Evolutionary conservation across 768 basidiomycete genomes (phyloP), one percentile per base, ranked within the genome.

Genomic region (Mycena olivaceomarginata): DNA sequence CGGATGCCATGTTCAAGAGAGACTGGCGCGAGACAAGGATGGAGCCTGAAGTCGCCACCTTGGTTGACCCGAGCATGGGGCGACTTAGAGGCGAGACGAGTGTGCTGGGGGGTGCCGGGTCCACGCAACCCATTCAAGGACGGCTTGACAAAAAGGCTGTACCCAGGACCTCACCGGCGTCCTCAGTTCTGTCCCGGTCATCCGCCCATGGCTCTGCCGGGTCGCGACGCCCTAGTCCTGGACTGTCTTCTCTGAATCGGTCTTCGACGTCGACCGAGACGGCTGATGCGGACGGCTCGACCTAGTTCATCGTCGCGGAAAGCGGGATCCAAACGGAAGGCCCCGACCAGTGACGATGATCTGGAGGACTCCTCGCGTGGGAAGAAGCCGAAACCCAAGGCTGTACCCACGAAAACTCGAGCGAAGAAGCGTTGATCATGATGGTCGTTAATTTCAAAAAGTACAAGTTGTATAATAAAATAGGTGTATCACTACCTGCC

Each of bases 21-120:
- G 95, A 96, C 82, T 96, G 94, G 94, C 88, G 94, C 64, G 95
- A 96, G 84, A 92, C 93, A 4, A 88, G 94, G 67, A 81, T 93
- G 74, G 84, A 87, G 31, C 80, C 87, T 60, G 88, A 90, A 41
- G 81, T 82, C 31, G 86, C 86, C 15, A 25, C 77, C 60, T 75
- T 79, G 37, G 68, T 82, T 25, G 72, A 76, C 37, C 77, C 68
- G 18, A 74, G 37, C 56, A 37, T 62, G 65, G 75, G 69, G 18
- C 60, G 78, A 60, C 62, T 71, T 60, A 43, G 69, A 75, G 60
- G 73, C 39, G 71, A 48, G 80, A 82, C 45, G 79, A 83, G 37
- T 83, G 83, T 40, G 51, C 62, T 59, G 72, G 80, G 59, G 76
- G 70, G 67, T 25, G 31, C 66, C 56, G 80, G 74, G 75, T 76